These are phyloP conservation scores for Serendipita sp. DNA, from an alignment of 768 basidiomycete species.

Conservation along the genomic window DNA sequence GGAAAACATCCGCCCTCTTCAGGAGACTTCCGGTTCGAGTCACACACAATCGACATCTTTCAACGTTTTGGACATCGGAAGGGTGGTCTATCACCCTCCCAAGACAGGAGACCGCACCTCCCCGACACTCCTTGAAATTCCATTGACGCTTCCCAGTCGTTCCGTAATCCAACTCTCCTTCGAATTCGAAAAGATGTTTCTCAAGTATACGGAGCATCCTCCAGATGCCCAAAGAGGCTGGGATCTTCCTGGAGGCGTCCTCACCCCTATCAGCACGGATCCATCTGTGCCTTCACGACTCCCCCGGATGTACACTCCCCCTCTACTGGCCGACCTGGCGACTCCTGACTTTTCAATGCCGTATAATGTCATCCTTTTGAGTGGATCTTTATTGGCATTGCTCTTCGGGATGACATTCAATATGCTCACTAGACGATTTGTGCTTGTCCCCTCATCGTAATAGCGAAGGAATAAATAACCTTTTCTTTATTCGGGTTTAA, in stretches of 20 bases:
- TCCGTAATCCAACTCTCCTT: constrained; percentile 48
- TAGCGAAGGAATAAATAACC: too few species aligned
- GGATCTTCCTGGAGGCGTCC: constrained; percentile 78
- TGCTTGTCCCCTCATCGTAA: constrained; percentile 14
- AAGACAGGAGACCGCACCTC: constrained; percentile 8
- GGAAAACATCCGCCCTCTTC: not conserved
- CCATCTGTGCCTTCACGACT: constrained; percentile 8
- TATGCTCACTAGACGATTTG: constrained; percentile 62
- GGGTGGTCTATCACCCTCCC: not conserved
- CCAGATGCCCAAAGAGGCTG: constrained; percentile 92
- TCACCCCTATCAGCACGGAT: constrained; percentile 15
- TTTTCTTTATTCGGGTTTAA: too few species aligned
- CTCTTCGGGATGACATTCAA: constrained; percentile 92
- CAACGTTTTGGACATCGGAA: not conserved
- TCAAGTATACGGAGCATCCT: constrained; percentile 90
- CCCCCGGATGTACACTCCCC: constrained; percentile 53
- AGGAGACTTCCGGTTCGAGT: not conserved
- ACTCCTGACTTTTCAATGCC: constrained; percentile 99
- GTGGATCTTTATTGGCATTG: constrained; percentile 75
- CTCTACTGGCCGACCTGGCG: constrained; percentile 82
- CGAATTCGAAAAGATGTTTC: constrained; percentile 66
- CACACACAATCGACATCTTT: not conserved
- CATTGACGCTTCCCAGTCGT: constrained; percentile 51
- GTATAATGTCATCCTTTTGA: constrained; percentile 98
- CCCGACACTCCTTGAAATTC: constrained; percentile 62